phyloP scores from a whole-genome alignment of 1,139 yeast genomes.

The Scheffersomyces cryptocercus region DNA sequence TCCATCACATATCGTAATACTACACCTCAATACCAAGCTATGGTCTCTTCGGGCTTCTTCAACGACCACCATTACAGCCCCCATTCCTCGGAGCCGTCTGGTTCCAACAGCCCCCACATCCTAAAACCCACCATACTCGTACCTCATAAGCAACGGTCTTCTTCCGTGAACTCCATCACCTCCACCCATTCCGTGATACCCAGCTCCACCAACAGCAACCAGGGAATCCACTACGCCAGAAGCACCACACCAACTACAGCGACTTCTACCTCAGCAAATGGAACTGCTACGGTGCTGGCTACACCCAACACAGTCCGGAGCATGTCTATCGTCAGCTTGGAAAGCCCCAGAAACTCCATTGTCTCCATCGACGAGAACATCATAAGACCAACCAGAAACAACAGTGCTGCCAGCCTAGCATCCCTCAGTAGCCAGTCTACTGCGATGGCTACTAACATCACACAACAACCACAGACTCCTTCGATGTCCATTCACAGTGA shows the following conservation, averaged over 20 bases:
- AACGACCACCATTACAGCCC: constrained; percentile 19
- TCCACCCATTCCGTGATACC: constrained; percentile 14
- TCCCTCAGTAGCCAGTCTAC: constrained; percentile 12
- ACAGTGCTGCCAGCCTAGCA: constrained; percentile 33
- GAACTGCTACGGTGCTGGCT: constrained; percentile 4
- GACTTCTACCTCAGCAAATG: constrained; percentile 3
- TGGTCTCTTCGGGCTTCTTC: constrained; percentile 16
- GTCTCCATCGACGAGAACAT: constrained; percentile 40
- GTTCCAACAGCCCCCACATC: constrained; percentile 25
- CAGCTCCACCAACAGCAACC: no score
- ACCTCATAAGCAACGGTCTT: constrained; percentile 30
- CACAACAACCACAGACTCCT: no score
- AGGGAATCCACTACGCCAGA: background rate
- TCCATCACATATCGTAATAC: background rate
- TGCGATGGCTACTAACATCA: background rate
- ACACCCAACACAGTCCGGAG: constrained; percentile 26
- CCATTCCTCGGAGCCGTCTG: constrained; percentile 18
- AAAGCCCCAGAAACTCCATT: constrained; percentile 45
- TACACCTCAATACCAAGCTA: background rate
- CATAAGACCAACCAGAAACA: constrained; percentile 32
- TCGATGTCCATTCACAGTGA: background rate
- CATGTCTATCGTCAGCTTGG: constrained; percentile 41
- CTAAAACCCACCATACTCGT: constrained; percentile 16
- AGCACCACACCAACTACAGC: constrained; percentile 1
- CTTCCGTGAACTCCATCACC: constrained; percentile 35